Conservation (phyloP, 192 early-diverging fungal species). For the Coemansia umbellata region DNA sequence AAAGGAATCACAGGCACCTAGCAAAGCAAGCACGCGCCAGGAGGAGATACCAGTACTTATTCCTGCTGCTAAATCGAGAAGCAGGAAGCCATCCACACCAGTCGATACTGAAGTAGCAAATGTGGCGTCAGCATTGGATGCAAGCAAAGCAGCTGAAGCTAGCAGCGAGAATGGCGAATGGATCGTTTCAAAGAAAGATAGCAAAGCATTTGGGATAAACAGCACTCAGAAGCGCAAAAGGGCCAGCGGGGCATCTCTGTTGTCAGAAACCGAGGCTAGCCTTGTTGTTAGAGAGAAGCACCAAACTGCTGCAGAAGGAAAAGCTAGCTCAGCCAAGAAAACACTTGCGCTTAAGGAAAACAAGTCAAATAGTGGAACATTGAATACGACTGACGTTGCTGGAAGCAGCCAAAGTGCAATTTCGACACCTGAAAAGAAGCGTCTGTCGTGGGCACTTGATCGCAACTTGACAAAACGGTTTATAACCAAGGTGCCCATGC, state of each 20-base stretch:
- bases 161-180: neutral
- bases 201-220: neutral
- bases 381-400: neutral
- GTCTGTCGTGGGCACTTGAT: slow-evolving; percentile 42
- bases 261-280: slow-evolving; percentile 11
- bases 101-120: no score
- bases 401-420: neutral
- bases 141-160: neutral
- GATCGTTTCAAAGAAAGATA: slow-evolving; percentile 9
- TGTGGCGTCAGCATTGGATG: no score
- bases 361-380: no score
- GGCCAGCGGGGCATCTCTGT: slow-evolving; percentile 6
- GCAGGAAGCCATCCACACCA: neutral
- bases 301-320: neutral
- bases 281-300: slow-evolving; percentile 23
- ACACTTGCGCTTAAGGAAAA: no score
- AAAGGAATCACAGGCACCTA: neutral
- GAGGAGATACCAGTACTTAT: slow-evolving; percentile 24
- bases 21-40: neutral
- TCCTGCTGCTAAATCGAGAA: neutral
- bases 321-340: neutral
- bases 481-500: slow-evolving; percentile 43
- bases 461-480: slow-evolving; percentile 48
- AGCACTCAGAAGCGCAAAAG: slow-evolving; percentile 8
- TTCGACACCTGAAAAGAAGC: slow-evolving; percentile 17